A percentile compares a stretch with the other conserved stretches of the same genome.
phyloP scores from a whole-genome alignment of 768 basidiomycete genomes.

The Mycena galericulata region DNA sequence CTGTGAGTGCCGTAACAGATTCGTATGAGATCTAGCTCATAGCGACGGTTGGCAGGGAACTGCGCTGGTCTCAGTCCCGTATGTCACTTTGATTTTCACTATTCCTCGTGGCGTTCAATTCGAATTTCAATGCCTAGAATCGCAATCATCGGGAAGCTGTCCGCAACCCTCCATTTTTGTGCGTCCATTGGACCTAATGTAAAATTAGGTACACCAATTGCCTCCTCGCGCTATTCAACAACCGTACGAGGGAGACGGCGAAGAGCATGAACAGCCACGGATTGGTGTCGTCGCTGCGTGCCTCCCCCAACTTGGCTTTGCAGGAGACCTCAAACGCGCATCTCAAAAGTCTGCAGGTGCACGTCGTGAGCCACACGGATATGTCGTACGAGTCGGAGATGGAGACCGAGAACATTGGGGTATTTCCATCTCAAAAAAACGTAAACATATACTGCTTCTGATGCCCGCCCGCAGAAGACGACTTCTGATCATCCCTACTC shows the following conservation, averaged over 20 bases:
- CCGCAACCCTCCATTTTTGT: constrained; percentile 12
- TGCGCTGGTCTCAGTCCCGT: constrained; percentile 29
- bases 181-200: constrained; percentile 10
- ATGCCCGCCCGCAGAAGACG: constrained; percentile 13
- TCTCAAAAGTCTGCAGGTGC: constrained; percentile 13
- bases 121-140: constrained; percentile 11
- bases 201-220: constrained; percentile 32
- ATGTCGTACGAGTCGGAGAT: constrained; percentile 14
- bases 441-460: constrained; percentile 1
- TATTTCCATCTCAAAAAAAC: constrained; percentile 9
- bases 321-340: neutral
- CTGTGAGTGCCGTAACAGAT: constrained; percentile 17
- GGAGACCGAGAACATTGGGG: constrained; percentile 15
- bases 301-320: neutral
- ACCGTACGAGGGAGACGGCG: constrained; percentile 20
- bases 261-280: constrained; percentile 14
- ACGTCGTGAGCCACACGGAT: constrained; percentile 12
- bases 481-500: constrained; percentile 12
- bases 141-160: constrained; percentile 32
- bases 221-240: constrained; percentile 33
- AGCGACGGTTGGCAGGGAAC: constrained; percentile 9
- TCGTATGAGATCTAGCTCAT: neutral
- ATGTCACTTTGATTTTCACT: constrained; percentile 3
- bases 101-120: neutral
- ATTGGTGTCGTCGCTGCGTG: constrained; percentile 6